Conservation (phyloP, 495 filamentous ascomycete species). For the Xylona heveae region DNA sequence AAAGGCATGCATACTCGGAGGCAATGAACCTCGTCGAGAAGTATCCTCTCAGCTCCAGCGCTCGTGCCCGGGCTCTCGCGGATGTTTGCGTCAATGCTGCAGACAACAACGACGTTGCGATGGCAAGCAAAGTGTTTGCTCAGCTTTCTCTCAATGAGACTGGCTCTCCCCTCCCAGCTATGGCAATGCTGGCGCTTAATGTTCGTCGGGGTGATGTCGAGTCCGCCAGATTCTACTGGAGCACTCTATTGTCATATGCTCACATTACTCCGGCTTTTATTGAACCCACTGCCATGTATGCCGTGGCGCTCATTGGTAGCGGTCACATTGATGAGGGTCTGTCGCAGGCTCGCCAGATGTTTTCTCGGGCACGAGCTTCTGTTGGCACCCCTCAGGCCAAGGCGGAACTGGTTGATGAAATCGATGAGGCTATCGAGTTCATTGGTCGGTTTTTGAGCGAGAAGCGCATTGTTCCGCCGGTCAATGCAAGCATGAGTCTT, state of each 20-base stretch:
- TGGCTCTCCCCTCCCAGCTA: slow-evolving; percentile 36
- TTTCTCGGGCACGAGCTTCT: slow-evolving; percentile 47
- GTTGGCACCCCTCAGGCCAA: slow-evolving; percentile 16
- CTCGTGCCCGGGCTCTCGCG: slow-evolving; percentile 30
- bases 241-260: slow-evolving; percentile 25
- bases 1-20: no score
- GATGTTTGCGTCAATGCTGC: slow-evolving; percentile 48
- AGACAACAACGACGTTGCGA: slow-evolving; percentile 49
- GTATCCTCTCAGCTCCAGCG: slow-evolving; percentile 21
- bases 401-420: slow-evolving; percentile 45
- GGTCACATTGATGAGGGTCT: slow-evolving; percentile 60
- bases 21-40: slow-evolving; percentile 44
- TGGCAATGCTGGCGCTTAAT: slow-evolving; percentile 68
- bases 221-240: slow-evolving; percentile 56
- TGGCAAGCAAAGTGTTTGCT: slow-evolving; percentile 46
- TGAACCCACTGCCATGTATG: slow-evolving; percentile 72
- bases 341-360: slow-evolving; percentile 58
- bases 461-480: slow-evolving; percentile 23
- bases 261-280: slow-evolving; percentile 44
- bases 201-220: slow-evolving; percentile 59
- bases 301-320: slow-evolving; percentile 58
- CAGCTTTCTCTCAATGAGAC: slow-evolving; percentile 27
- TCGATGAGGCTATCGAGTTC: slow-evolving; percentile 73
- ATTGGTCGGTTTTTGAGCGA: slow-evolving; percentile 34
- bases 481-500: slow-evolving; percentile 33